phyloP scores from a whole-genome alignment of 495 filamentous ascomycete species.

The Pseudomonodictys pantanalensis region DNA sequence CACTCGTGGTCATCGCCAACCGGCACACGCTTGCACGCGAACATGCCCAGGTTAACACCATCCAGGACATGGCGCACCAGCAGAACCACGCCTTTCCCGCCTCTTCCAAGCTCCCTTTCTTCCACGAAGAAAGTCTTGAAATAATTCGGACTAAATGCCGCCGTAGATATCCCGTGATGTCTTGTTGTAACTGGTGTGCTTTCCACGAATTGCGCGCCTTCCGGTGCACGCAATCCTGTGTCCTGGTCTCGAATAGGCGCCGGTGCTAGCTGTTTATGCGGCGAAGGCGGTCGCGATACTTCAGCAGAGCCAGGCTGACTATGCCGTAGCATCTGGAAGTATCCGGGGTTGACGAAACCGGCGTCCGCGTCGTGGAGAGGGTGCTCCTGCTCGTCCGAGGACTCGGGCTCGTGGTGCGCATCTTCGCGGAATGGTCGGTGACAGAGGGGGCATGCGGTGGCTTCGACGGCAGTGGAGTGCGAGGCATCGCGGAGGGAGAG shows the following conservation, averaged over 20 bases:
- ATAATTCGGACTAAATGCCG: conserved; percentile 86
- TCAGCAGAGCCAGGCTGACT: conserved; percentile 53
- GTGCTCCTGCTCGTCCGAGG: conserved; percentile 36
- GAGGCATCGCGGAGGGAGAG: conserved; percentile 71
- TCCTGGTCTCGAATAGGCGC: conserved; percentile 38
- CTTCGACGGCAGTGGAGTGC: conserved; percentile 47
- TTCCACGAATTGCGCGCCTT: conserved; percentile 52
- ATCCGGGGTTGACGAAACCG: conserved; percentile 80
- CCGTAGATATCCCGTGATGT: conserved; percentile 68
- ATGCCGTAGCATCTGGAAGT: conserved; percentile 86
- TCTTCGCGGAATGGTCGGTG: conserved; percentile 69
- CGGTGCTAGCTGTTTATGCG: conserved; percentile 53
- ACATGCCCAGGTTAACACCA: conserved; percentile 79
- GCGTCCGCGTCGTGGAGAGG: conserved; percentile 25
- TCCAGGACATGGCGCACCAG: conserved; percentile 89
- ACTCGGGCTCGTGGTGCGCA: conserved; percentile 37
- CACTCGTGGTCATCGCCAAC: conserved; percentile 92
- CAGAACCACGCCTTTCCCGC: conserved; percentile 91
- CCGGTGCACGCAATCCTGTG: conserved; percentile 28
- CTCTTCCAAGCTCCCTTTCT: conserved; percentile 78
- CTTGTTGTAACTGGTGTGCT: conserved; percentile 47
- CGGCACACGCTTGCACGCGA: conserved; percentile 94
- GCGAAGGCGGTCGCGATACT: conserved; percentile 51
- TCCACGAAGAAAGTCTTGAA: conserved; percentile 90
- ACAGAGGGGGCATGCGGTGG: conserved; percentile 81